Evolutionary conservation across 2,329 filamentous ascomycete species (phyloP), one percentile per base, ranked within the genome.

Genomic region (Penicillium nordicum): DNA sequence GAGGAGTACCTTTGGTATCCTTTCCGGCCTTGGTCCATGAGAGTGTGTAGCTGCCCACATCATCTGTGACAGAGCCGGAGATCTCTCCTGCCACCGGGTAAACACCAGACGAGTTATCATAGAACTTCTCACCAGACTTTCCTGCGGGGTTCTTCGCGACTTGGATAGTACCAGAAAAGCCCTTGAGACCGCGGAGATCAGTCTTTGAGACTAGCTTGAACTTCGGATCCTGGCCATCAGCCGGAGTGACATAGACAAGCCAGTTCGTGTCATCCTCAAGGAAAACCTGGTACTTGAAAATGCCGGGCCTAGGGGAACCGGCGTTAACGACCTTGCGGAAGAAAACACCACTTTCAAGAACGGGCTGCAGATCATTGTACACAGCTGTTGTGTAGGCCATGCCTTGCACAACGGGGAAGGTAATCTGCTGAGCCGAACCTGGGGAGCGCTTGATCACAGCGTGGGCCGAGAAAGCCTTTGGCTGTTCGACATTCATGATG

Each of bases 361-460:
- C 69, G 0, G 93, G 93, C 8, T 84, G 86, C 0, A 85, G 80
- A 30, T 85, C 84, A 52, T 80, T 80, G 73, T 92, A 97, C 18
- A 88, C 73, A 0, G 81, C 92, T 5, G 92, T 97, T 18, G 96
- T 79, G 65, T 92, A 96, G 0, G 85, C 88, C 85, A 95, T 94
- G 11, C 94, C 94, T 69, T 97, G 93, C 0, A 96, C 85, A 8
- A 97, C 70, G 0, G 92, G 92, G 62, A 96, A 91, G 0, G 84
- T 87, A 21, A 97, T 81, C 1, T 82, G 79, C 0, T 88, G 82
- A 1, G 78, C 71, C 8, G 81, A 79, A 3, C 78, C 77, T n/a
- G 72, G 68, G 23, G 79, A 76, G 3, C 81, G 79, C 49, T 78
- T 81, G 32, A 97, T 78, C 43, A 89, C 87, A 44, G 91, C 84